Percentiles rank a stretch among this genome's conserved stretches.
Conservation (phyloP, 2,329 filamentous ascomycete genomes). For the Diaporthe vexans region DNA sequence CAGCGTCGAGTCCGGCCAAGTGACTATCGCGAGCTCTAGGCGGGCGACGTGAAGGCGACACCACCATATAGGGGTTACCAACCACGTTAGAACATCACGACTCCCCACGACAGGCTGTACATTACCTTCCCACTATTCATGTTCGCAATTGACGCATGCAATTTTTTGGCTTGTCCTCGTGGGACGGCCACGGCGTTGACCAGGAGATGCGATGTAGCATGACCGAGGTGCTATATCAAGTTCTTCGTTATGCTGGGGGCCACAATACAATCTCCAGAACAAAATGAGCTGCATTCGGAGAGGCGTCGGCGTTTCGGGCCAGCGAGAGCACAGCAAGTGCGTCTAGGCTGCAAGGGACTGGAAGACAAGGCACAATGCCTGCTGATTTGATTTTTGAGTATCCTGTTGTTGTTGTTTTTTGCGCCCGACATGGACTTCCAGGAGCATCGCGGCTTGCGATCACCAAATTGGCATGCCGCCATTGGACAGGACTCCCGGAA, state of each 20-base stretch:
- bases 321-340: slow-evolving; percentile 30
- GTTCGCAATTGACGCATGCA: not conserved
- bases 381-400: not conserved
- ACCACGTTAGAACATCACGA: slow-evolving; percentile 19
- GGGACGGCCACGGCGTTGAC: slow-evolving; percentile 14
- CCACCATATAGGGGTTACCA: slow-evolving; percentile 25
- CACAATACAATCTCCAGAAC: not conserved
- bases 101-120: slow-evolving; percentile 7
- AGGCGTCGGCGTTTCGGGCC: slow-evolving; percentile 36
- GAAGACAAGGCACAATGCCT: slow-evolving; percentile 17
- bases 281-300: slow-evolving; percentile 30
- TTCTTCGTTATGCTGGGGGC: not conserved
- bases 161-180: not conserved
- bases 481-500: slow-evolving; percentile 23
- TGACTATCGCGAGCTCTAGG: slow-evolving; percentile 87
- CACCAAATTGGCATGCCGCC: not conserved
- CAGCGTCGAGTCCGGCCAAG: slow-evolving; percentile 85
- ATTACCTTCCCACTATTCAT: not conserved
- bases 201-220: not conserved
- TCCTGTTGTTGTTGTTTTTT: not conserved
- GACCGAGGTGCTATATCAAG: not conserved
- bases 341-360: not conserved
- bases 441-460: not conserved
- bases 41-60: slow-evolving; percentile 30
- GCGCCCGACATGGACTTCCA: not conserved